Evolutionary conservation across 805 yeast genomes (phyloP).

Genomic region (Nakazawaea ernobii): DNA sequence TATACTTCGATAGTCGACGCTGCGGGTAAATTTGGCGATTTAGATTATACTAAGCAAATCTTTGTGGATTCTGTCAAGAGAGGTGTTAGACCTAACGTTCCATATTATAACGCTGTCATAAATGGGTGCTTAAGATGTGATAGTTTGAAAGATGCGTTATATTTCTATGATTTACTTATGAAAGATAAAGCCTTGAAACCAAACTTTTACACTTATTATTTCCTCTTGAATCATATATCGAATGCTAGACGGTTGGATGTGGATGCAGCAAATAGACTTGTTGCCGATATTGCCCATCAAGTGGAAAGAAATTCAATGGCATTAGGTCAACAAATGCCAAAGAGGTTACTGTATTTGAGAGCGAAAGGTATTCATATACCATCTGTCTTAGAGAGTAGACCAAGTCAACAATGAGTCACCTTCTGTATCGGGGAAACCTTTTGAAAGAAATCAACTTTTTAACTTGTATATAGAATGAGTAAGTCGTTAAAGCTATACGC

Average conservation of each 20-base stretch:
- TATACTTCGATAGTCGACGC: conserved; percentile 42
- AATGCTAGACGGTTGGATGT: conserved; percentile 20
- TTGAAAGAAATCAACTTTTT: no score
- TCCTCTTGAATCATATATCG: conserved; percentile 30
- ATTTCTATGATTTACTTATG: conserved; percentile 33
- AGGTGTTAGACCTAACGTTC: conserved; percentile 29
- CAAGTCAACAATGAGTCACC: background rate
- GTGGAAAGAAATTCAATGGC: conserved; percentile 16
- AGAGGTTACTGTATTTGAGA: conserved; percentile 20
- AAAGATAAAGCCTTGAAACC: conserved; percentile 25
- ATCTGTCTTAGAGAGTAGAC: conserved; percentile 9
- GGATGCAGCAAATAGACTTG: conserved; percentile 27
- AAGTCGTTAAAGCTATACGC: background rate
- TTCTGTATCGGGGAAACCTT: background rate
- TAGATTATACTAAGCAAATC: conserved; percentile 33
- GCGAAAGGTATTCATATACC: conserved; percentile 18
- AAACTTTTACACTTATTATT: conserved; percentile 46
- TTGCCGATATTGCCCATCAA: conserved; percentile 31
- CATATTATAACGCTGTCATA: conserved; percentile 41
- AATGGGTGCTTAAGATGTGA: conserved; percentile 40
- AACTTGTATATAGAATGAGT: conserved; percentile 1
- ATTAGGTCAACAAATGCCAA: conserved; percentile 37
- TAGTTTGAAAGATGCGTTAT: conserved; percentile 30
- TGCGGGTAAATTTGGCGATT: conserved; percentile 39
- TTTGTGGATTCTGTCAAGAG: conserved; percentile 28